phyloP scores from a whole-genome alignment of 2,329 filamentous ascomycete genomes.

The Aureobasidium sp. region DNA sequence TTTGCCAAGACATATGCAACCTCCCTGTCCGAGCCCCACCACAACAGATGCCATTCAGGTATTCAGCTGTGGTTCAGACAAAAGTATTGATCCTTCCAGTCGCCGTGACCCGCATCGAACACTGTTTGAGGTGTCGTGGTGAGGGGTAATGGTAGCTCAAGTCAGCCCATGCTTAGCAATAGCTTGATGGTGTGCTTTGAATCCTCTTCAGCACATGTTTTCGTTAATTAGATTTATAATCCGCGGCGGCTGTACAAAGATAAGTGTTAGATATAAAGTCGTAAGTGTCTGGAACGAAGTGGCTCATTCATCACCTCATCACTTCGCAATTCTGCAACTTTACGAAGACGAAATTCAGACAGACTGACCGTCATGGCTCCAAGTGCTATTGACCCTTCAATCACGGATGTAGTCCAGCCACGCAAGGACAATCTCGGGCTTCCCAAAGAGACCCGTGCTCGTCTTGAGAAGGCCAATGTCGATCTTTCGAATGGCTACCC shows the following conservation, averaged over 20 bases:
- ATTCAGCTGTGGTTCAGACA: neutral
- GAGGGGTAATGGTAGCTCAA: slow-evolving; percentile 5
- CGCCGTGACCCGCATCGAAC: neutral
- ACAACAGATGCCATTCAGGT: neutral
- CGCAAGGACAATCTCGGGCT: slow-evolving; percentile 58
- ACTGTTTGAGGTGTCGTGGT: neutral
- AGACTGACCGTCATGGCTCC: slow-evolving; percentile 6
- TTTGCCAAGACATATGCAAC: slow-evolving; percentile 9
- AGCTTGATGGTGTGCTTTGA: slow-evolving; percentile 8
- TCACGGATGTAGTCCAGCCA: slow-evolving; percentile 56
- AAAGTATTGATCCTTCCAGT: neutral
- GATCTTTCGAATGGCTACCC: slow-evolving; percentile 65
- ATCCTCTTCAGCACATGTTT: neutral
- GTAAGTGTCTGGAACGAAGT: neutral
- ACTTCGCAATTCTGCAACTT: neutral
- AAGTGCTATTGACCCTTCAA: slow-evolving; percentile 26
- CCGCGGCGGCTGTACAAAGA: neutral
- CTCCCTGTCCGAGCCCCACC: neutral
- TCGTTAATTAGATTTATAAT: neutral
- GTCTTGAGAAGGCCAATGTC: slow-evolving; percentile 61
- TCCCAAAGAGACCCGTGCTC: slow-evolving; percentile 49
- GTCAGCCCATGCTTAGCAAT: neutral
- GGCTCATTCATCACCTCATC: neutral
- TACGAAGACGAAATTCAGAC: neutral
- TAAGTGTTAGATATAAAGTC: neutral